A percentile compares a stretch with the other conserved stretches of the same genome.
phyloP scores from a whole-genome alignment of 2,329 filamentous ascomycete genomes.

The Alternaria panax region DNA sequence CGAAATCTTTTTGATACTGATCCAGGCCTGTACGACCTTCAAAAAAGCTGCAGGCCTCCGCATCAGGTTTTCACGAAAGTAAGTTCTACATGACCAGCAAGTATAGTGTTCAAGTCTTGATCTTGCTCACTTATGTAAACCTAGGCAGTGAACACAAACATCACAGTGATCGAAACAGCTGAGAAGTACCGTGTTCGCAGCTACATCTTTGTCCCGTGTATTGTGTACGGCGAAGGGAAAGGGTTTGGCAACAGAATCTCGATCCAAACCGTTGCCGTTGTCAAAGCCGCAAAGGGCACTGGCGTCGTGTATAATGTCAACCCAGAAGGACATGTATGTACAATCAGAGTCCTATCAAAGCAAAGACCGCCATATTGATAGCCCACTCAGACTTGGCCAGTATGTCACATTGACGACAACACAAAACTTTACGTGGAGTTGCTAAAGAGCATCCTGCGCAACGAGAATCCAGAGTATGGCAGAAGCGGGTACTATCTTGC shows the following conservation, averaged over 20 bases:
- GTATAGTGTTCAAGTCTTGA: too few relatives aligned
- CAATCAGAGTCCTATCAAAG: background rate
- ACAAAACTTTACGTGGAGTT: conserved; percentile 57
- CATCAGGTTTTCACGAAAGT: conserved; percentile 2
- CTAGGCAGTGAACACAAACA: conserved; percentile 54
- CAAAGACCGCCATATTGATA: conserved; percentile 38
- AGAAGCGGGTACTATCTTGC: conserved; percentile 61
- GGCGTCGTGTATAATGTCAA: conserved; percentile 49
- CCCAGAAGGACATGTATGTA: background rate
- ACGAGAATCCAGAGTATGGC: conserved; percentile 49
- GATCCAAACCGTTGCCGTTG: conserved; percentile 60
- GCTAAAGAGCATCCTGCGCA: conserved; percentile 54
- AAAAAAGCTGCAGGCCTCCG: conserved; percentile 42
- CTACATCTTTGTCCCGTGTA: conserved; percentile 63
- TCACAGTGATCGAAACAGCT: conserved; percentile 54
- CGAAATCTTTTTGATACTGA: conserved; percentile 55
- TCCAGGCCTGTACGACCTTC: conserved; percentile 53
- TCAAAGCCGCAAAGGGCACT: conserved; percentile 54
- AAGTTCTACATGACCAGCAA: background rate
- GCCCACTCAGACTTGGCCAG: conserved; percentile 54
- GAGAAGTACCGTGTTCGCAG: conserved; percentile 54
- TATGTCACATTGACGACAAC: conserved; percentile 61
- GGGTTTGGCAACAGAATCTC: conserved; percentile 62
- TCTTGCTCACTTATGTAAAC: background rate
- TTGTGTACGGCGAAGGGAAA: conserved; percentile 60